Conservation (phyloP, 2,329 filamentous ascomycete species). For the Exophiala bonariae region DNA sequence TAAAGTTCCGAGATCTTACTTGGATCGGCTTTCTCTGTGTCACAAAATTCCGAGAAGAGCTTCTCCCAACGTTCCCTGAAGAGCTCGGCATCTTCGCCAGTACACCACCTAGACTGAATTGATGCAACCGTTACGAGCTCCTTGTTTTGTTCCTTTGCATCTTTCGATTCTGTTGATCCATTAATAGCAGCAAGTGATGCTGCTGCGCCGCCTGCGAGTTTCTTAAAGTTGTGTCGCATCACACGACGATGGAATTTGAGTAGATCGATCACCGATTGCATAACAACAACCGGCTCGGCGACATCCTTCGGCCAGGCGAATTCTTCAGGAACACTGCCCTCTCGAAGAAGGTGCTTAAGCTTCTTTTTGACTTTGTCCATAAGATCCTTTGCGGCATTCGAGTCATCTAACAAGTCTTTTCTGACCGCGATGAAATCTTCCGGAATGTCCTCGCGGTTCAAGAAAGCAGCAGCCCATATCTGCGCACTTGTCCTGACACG, state of each 20-base stretch:
- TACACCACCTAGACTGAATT: conserved; percentile 93
- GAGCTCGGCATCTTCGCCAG: conserved; percentile 88
- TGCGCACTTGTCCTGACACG: conserved; percentile 92
- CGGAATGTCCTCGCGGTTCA: conserved; percentile 80
- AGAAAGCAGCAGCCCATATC: conserved; percentile 88
- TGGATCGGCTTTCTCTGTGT: conserved; percentile 95
- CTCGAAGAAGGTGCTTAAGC: conserved; percentile 85
- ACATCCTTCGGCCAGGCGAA: conserved; percentile 98
- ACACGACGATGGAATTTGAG: conserved; percentile 97
- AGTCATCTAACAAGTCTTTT: conserved; percentile 94
- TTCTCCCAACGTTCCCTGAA: conserved; percentile 99
- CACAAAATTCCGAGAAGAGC: conserved; percentile 92
- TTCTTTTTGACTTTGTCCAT: conserved; percentile 99
- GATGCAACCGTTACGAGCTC: conserved; percentile 59
- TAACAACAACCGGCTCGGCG: conserved; percentile 90
- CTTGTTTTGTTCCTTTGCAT: conserved; percentile 17
- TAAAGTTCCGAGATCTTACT: conserved; percentile 98
- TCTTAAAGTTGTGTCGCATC: conserved; percentile 91
- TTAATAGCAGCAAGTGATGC: conserved; percentile 53
- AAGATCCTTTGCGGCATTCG: conserved; percentile 96
- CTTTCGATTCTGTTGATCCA: conserved; percentile 22
- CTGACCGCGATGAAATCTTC: conserved; percentile 86
- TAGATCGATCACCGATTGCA: conserved; percentile 85
- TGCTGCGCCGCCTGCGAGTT: conserved; percentile 66
- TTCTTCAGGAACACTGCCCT: conserved; percentile 90